phyloP scores from a whole-genome alignment of 345 rosid species.

The Nasturtium officinale region DNA sequence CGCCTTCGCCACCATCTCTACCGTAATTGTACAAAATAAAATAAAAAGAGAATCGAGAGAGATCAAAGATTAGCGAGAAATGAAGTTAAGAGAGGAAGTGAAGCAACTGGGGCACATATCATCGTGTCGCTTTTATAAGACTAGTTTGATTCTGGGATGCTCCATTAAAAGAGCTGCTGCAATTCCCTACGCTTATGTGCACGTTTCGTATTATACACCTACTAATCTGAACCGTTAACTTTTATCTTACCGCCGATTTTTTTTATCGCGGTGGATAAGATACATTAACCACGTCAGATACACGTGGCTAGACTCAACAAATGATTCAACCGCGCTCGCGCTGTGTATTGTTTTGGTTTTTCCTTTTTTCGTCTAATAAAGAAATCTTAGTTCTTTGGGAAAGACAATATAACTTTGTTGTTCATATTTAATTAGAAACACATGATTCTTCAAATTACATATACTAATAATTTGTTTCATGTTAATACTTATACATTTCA shows the following conservation, averaged over 20 bases:
- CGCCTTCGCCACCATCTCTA: slow-evolving; percentile 33
- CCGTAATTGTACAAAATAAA: not conserved
- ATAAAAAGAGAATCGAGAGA: not conserved
- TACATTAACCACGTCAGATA: slow-evolving; percentile 14
- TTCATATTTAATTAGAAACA: not conserved
- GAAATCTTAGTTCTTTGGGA: not conserved
- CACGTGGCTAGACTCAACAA: slow-evolving; percentile 25
- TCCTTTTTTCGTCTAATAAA: not conserved
- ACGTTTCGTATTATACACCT: slow-evolving; percentile 6
- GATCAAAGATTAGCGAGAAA: not conserved
- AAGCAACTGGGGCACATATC: slow-evolving; percentile 13
- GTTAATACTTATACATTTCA: not conserved
- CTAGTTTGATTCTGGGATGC: not conserved
- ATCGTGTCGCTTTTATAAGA: slow-evolving; percentile 29
- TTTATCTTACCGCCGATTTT: not conserved
- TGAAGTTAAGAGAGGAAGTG: slow-evolving; percentile 3
- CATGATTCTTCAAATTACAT: not conserved
- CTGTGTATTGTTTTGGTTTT: not conserved
- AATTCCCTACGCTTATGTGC: slow-evolving; percentile 2
- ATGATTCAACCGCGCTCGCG: not conserved
- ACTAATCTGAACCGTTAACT: slow-evolving; percentile 1
- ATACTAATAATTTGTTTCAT: not conserved
- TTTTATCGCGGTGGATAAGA: slow-evolving; percentile 1
- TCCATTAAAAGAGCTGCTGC: not conserved
- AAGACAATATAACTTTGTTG: no score